Conservation (phyloP, 306 rosid genomes). For the Comarum palustre region DNA sequence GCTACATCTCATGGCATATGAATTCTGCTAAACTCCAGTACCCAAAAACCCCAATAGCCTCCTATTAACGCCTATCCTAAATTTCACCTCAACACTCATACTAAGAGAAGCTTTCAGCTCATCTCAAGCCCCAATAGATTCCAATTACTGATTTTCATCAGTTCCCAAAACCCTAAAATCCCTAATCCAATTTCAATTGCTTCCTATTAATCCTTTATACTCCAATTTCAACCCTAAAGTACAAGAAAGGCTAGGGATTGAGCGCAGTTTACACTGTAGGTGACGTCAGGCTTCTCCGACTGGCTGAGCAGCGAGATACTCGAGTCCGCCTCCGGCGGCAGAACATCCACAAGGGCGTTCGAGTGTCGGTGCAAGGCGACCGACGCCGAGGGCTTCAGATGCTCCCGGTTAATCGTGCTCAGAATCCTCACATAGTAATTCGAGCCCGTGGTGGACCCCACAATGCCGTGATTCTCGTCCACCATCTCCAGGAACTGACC, state of each 20-base stretch:
- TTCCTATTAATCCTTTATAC: not conserved
- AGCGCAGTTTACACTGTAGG: constrained; percentile 61
- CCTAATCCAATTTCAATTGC: not conserved
- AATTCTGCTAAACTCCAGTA: not conserved
- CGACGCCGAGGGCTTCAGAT: constrained; percentile 86
- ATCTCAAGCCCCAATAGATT: not conserved
- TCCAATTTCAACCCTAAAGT: not conserved
- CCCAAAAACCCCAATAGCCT: not conserved
- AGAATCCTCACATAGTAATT: constrained; percentile 90
- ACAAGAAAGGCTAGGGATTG: not conserved
- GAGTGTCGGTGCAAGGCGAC: constrained; percentile 97
- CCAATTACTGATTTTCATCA: not conserved
- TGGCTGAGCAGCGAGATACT: constrained; percentile 95
- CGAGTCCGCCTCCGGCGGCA: constrained; percentile 98
- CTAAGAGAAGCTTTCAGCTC: not conserved
- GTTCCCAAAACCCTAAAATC: not conserved
- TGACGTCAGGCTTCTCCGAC: constrained; percentile 98
- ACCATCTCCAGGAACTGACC: constrained; percentile 99
- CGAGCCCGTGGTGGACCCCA: constrained; percentile 97
- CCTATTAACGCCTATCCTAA: not conserved
- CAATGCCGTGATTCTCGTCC: constrained; percentile 88
- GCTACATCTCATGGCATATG: not conserved
- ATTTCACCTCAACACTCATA: not conserved
- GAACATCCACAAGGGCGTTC: constrained; percentile 91
- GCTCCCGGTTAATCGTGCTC: constrained; percentile 92